phyloP scores from a whole-genome alignment of 2,329 filamentous ascomycete genomes.

The Alternaria brassicae region DNA sequence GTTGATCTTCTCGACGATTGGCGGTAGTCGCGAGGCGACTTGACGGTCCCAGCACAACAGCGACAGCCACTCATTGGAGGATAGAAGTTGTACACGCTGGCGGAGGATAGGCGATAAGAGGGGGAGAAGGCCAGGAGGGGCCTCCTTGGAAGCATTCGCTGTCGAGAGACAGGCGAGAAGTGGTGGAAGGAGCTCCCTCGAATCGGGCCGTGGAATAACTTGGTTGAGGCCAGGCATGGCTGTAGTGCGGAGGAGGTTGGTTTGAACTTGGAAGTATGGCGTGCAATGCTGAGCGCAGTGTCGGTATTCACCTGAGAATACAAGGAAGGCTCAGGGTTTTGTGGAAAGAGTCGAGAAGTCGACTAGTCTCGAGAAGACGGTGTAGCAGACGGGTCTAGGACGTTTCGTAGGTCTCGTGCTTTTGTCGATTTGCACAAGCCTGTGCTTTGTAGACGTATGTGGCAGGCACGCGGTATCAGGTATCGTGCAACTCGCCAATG shows the following conservation, averaged over 20 bases:
- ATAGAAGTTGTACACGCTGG: conserved; percentile 69
- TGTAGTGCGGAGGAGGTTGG: conserved; percentile 6
- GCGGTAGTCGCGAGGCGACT: conserved; percentile 65
- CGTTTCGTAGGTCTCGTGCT: neutral
- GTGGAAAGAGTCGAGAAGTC: neutral
- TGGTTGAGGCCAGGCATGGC: conserved; percentile 57
- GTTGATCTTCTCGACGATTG: conserved; percentile 66
- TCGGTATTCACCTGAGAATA: neutral
- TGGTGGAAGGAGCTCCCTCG: conserved; percentile 65
- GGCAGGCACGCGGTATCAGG: neutral
- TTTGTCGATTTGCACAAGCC: neutral
- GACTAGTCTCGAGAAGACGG: neutral
- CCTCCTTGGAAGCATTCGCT: conserved; percentile 64
- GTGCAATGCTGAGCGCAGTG: neutral
- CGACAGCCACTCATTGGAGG: conserved; percentile 72
- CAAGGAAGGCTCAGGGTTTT: neutral
- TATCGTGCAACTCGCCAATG: conserved; percentile 2
- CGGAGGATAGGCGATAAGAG: conserved; percentile 69
- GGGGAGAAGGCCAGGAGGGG: conserved; percentile 66
- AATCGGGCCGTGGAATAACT: conserved; percentile 62
- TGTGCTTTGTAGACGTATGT: neutral
- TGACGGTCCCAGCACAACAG: conserved; percentile 73
- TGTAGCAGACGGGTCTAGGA: neutral
- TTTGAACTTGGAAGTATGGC: neutral
- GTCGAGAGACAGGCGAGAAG: conserved; percentile 69